Evolutionary conservation across 257 asterid species (phyloP), one percentile per base, ranked within the genome.

Genomic region (Solanum appendiculatum): DNA sequence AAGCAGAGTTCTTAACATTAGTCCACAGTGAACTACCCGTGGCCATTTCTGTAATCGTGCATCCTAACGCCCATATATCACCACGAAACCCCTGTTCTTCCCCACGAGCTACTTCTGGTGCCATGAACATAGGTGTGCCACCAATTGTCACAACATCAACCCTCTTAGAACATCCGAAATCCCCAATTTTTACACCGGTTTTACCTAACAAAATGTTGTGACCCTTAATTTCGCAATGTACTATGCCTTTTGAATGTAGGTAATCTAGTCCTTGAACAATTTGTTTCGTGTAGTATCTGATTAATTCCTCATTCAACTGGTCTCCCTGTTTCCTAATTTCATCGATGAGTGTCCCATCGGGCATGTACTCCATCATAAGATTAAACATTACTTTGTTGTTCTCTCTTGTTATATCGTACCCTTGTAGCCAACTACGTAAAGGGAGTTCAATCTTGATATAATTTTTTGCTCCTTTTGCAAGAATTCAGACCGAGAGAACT

Each of bases 21-120:
- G 94, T 90, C 98, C 98, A 96, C 46, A 97, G 97, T 12, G 92
- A 83, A 11, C 83, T 51, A 2, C 95, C 98, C 1, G 97, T 91
- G 88, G 92, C 91, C 98, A 96, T 95, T 85, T 95, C 98, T 7
- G 95, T 90, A 18, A 96, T 82, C 4, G 95, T 95, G 89, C 98
- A 96, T 2, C 98, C 98, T 29, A 95, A 33, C 5, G 96, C 97
- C 99, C 99, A 96, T 2, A 95, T 87, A 87, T 96, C 98, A 25
- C 93, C 94, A 2, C 94, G 88, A n/a, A 87, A 93, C 2, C 94
- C 90, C 84, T 96, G 98, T 72, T 92, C 91, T 80, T 93, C 94
- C 9, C 96, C 96, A 0, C 93, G 89, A 15, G 94, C 96, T 0
- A 91, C 98, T 86, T 96, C 97, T 84, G 98, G 98, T 36, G 94